A percentile compares a stretch with the other conserved stretches of the same genome.
Conservation (phyloP, 495 filamentous ascomycete genomes). For the Tuber melanosporum region DNA sequence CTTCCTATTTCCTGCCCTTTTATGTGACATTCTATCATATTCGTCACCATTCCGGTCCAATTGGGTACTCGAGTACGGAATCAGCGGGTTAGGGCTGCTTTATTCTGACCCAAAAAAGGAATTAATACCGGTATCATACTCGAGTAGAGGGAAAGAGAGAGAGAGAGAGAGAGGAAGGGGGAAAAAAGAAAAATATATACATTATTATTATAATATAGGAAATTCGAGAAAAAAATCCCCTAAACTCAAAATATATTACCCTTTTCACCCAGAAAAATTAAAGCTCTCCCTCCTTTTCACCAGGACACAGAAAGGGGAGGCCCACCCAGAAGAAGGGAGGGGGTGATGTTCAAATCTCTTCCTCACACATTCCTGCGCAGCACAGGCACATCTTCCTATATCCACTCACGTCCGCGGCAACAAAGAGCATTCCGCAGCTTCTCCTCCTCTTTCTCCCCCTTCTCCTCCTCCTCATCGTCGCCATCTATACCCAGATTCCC, state of each 20-base stretch:
- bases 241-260: not conserved
- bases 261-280: not conserved
- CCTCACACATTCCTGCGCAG: slow-evolving; percentile 24
- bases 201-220: not conserved
- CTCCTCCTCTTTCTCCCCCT: not conserved
- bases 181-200: not conserved
- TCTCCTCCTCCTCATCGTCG: not conserved
- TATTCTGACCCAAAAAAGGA: not conserved
- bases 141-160: not conserved
- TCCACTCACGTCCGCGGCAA: slow-evolving; percentile 18
- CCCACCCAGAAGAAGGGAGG: not conserved
- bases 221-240: not conserved
- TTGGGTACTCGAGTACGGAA: not conserved
- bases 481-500: not conserved
- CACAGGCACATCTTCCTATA: slow-evolving; percentile 8
- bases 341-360: slow-evolving; percentile 25
- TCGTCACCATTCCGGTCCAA: not conserved
- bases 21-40: not conserved
- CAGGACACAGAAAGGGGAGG: not conserved
- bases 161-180: not conserved
- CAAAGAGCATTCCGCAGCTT: slow-evolving; percentile 5
- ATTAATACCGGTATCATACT: not conserved
- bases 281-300: not conserved
- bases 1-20: not conserved
- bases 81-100: not conserved